Evolutionary conservation across 2,329 filamentous ascomycete species (phyloP).

Genomic region (Trichoderma simmonsii): DNA sequence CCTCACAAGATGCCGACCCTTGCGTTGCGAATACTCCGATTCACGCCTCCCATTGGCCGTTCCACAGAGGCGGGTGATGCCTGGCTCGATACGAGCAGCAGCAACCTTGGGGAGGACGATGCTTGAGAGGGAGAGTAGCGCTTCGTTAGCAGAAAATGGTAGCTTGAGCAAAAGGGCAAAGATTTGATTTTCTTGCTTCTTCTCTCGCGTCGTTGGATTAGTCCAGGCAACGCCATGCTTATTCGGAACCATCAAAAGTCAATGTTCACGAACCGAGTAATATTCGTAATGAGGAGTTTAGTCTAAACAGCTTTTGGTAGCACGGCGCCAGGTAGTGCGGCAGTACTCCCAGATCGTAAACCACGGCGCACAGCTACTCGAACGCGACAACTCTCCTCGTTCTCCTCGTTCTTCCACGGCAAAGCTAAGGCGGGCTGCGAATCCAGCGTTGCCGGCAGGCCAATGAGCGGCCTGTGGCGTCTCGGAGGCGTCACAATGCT

Average conservation of each 20-base stretch:
- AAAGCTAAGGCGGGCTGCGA: neutral
- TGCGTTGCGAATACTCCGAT: neutral
- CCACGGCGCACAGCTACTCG: neutral
- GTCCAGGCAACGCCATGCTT: constrained; percentile 2
- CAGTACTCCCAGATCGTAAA: neutral
- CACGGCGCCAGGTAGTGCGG: neutral
- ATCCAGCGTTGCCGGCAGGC: constrained; percentile 11
- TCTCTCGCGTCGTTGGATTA: neutral
- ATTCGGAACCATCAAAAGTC: neutral
- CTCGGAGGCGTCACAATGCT: constrained; percentile 13
- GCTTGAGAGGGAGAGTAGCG: neutral
- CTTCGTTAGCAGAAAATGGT: neutral
- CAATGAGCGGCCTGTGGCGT: constrained; percentile 3
- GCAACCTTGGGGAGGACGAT: neutral
- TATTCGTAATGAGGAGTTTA: neutral
- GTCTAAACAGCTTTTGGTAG: neutral
- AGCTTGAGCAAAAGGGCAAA: neutral
- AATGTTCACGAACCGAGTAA: neutral
- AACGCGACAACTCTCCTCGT: neutral
- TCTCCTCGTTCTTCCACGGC: neutral
- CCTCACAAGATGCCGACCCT: neutral
- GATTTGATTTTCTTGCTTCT: neutral
- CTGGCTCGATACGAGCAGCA: neutral
- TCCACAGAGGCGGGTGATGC: neutral
- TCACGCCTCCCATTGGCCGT: neutral